phyloP scores from a whole-genome alignment of 2,329 filamentous ascomycete genomes.

The Endoconidiophora polonica region DNA sequence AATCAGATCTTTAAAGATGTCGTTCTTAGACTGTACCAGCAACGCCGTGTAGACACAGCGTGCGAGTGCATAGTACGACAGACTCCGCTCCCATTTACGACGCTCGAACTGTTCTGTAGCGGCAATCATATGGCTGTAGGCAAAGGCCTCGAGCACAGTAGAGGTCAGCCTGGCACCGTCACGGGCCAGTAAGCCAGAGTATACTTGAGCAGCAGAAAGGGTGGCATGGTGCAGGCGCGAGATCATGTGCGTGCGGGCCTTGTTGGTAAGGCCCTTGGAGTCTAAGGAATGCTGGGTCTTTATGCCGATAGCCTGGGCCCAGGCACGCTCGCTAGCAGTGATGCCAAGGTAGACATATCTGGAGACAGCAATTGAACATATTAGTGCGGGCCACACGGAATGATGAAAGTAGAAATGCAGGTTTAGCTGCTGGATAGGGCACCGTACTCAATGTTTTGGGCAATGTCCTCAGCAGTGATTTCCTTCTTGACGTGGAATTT shows the following conservation, averaged over 20 bases:
- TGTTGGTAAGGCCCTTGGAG: conserved; percentile 60
- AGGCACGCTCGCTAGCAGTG: conserved; percentile 75
- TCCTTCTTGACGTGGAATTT: conserved; percentile 62
- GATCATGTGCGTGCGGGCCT: conserved; percentile 72
- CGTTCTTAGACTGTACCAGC: conserved; percentile 43
- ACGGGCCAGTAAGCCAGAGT: conserved; percentile 46
- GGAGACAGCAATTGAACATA: conserved; percentile 9
- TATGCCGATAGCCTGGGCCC: conserved; percentile 92
- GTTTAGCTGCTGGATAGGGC: background rate
- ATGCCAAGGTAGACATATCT: conserved; percentile 69
- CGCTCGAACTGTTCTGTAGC: conserved; percentile 77
- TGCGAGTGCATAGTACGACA: conserved; percentile 58
- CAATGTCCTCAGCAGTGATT: conserved; percentile 60
- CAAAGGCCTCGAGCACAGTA: conserved; percentile 71
- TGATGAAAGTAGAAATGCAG: background rate
- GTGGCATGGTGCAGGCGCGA: conserved; percentile 72
- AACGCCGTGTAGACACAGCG: conserved; percentile 72
- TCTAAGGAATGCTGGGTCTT: conserved; percentile 69
- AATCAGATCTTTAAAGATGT: conserved; percentile 73
- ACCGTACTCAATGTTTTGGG: conserved; percentile 56
- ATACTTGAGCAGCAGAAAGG: conserved; percentile 50
- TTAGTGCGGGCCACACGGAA: background rate
- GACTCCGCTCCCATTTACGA: conserved; percentile 64
- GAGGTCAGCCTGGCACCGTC: conserved; percentile 41
- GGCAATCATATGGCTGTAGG: conserved; percentile 61